Evolutionary conservation across 148 eudicot species (phyloP).

Genomic region (Rhododendron henanense): DNA sequence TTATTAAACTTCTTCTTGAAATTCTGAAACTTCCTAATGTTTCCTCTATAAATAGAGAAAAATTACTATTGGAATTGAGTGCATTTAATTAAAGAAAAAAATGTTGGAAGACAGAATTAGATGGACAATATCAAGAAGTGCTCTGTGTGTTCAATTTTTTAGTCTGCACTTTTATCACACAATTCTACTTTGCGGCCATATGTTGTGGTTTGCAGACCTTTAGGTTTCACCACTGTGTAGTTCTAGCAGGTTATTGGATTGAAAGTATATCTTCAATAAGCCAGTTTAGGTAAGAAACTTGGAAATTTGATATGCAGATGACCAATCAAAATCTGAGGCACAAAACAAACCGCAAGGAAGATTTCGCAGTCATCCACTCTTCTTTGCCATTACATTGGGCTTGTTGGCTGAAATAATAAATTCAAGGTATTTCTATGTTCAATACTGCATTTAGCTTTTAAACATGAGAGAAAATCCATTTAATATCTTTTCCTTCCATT

Average conservation of each 20-base stretch:
- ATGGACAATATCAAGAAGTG: background rate
- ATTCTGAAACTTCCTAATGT: background rate
- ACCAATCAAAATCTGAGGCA: slow-evolving; percentile 28
- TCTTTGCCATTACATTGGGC: slow-evolving; percentile 92
- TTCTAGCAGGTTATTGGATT: background rate
- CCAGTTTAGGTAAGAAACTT: background rate
- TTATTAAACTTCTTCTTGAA: background rate
- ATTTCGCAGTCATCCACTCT: slow-evolving; percentile 74
- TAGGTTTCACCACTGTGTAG: background rate
- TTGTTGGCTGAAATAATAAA: slow-evolving; percentile 89
- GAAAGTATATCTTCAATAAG: background rate
- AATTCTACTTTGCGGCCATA: background rate
- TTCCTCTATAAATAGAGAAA: background rate
- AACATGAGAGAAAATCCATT: background rate
- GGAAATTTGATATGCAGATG: slow-evolving; percentile 37
- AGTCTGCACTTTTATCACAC: background rate
- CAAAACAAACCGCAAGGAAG: slow-evolving; percentile 39
- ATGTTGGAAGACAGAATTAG: background rate
- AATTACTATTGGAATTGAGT: background rate
- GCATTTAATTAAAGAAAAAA: background rate
- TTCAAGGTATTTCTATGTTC: slow-evolving; percentile 61
- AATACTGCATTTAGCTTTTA: slow-evolving; percentile 2
- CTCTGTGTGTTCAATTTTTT: background rate
- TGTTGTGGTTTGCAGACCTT: background rate
- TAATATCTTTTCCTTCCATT: background rate